Evolutionary conservation across 306 rosid species (phyloP), one percentile per base, ranked within the genome.

Genomic region (Quercus alba): DNA sequence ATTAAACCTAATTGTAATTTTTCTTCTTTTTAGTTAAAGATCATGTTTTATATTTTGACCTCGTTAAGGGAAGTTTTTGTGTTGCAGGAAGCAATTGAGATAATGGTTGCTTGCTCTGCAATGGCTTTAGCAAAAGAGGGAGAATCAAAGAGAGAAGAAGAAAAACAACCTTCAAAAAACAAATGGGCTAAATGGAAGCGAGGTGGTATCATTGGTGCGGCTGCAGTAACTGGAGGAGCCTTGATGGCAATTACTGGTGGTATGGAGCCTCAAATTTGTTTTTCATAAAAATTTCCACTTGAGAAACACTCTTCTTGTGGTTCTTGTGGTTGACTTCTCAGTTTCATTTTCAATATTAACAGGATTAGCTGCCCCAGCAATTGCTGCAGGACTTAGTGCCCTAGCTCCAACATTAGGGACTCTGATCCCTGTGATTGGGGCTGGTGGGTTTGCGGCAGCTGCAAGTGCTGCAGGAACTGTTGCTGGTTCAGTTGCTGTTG

Each of bases 291-390:
- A 75, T 62, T 70, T 59, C 51, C 63, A 41, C 19, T 79, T 72
- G 59, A 61, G 56, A 61, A 81, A 67, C 10, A 7, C 14, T 56
- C 83, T 77, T 62, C 28, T 54, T 35, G 4, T 44, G 57, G 62
- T 70, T 86, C 35, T 74, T 74, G 66, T 54, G 59, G 62, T 76
- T 79, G 58, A 75, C 14, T 71, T 56, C 78, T 35, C n/a, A 70
- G 49, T 12, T 44, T 56, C 33, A 5, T 56, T 76, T 86, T 84
- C 80, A 78, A 62, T 71, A 70, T 87, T 73, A 80, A 78, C 90
- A 94, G 98, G 98, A 77, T 86, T 94, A 81, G 97, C 97, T 35
- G 98, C 98, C 81, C 98, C 98, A 21, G 97, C 97, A 77, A 94
- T 94, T 82, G 97, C 97, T 73, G 94, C 98, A 4, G 98, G 98